phyloP scores from a whole-genome alignment of 169 alveolate genomes.

The Plasmodium chabaudi region DNA sequence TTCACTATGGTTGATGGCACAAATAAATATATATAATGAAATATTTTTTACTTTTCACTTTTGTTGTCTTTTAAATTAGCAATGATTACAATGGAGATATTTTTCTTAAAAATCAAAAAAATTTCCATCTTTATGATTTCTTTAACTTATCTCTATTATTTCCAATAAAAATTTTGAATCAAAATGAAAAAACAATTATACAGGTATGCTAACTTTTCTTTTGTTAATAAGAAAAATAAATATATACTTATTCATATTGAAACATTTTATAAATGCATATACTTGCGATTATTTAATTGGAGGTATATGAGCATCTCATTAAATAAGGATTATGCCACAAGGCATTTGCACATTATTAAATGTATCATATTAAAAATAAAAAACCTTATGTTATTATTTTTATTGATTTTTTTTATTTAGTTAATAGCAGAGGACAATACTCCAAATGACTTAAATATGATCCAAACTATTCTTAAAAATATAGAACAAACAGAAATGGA shows the following conservation, averaged over 20 bases:
- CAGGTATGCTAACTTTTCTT: constrained; percentile 29
- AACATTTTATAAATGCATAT: neutral
- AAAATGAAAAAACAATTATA: constrained; percentile 44
- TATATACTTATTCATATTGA: neutral
- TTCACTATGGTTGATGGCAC: too few species aligned
- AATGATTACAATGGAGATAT: constrained; percentile 55
- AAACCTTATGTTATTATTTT: too few species aligned
- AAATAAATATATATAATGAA: neutral
- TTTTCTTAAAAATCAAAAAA: constrained; percentile 59
- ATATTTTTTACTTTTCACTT: neutral
- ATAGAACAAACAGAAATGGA: constrained; percentile 47
- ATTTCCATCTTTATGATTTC: constrained; percentile 33
- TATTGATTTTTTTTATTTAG: constrained; percentile 3
- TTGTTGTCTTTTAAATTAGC: constrained; percentile 26
- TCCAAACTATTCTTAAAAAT: constrained; percentile 53
- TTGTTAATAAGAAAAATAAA: neutral
- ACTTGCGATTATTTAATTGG: too few species aligned
- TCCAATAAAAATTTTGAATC: constrained; percentile 49
- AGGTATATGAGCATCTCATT: too few species aligned
- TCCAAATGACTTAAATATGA: constrained; percentile 35
- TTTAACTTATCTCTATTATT: constrained; percentile 58
- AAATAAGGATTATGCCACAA: too few species aligned
- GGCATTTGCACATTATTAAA: too few species aligned
- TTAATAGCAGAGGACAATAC: constrained; percentile 57
- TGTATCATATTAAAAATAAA: too few species aligned